A percentile compares a stretch with the other conserved stretches of the same genome.
Conservation (phyloP, 192 early-diverging fungal species). For the Rhizophlyctis rosea region DNA sequence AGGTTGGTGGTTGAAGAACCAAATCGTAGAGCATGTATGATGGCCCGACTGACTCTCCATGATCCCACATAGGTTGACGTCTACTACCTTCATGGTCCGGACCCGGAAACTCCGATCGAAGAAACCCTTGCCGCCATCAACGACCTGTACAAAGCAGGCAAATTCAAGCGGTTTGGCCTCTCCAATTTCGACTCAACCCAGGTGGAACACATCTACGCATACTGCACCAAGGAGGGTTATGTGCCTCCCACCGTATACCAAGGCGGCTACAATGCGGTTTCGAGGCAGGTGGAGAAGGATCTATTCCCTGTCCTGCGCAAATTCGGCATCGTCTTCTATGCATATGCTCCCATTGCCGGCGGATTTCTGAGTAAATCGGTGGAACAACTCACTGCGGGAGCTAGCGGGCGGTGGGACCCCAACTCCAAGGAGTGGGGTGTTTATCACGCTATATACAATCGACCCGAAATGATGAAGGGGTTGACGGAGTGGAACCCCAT, state of each 20-base stretch:
- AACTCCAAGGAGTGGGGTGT: neutral
- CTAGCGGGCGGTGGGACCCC: constrained; percentile 15
- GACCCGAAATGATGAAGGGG: constrained; percentile 7
- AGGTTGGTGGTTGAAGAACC: constrained; percentile 6
- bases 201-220: constrained; percentile 14
- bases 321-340: constrained; percentile 21
- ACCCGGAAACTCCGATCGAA: no score
- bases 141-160: constrained; percentile 36
- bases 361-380: constrained; percentile 21
- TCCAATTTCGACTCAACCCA: constrained; percentile 22
- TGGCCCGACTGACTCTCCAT: no score
- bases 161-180: constrained; percentile 32
- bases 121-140: constrained; percentile 40
- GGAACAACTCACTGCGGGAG: constrained; percentile 1
- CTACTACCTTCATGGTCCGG: constrained; percentile 42
- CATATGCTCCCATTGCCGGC: constrained; percentile 18
- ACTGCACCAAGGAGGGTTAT: constrained; percentile 13
- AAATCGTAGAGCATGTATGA: neutral
- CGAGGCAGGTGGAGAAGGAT: constrained; percentile 7
- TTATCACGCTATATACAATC: constrained; percentile 12
- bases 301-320: constrained; percentile 20
- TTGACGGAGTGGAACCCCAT: constrained; percentile 11
- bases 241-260: constrained; percentile 26
- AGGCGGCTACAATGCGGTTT: constrained; percentile 19
- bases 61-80: constrained; percentile 32